phyloP scores from a whole-genome alignment of 139 green algal species.

The Picochlorum sp. region DNA sequence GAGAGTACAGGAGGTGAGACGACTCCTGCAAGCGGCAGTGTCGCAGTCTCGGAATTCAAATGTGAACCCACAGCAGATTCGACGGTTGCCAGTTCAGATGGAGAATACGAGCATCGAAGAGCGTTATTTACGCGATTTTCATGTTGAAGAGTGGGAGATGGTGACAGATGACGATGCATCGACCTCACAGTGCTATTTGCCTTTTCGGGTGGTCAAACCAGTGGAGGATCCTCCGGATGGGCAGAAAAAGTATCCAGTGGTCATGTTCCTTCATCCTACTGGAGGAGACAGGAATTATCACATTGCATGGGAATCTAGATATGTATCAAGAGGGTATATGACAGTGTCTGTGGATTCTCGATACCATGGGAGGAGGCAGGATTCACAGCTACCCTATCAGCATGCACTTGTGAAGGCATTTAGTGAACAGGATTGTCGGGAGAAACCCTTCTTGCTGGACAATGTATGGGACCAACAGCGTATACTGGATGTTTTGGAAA shows the following conservation, averaged over 20 bases:
- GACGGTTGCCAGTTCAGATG: too few species aligned
- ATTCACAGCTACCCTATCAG: constrained; percentile 30
- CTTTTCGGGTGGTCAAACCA: constrained; percentile 30
- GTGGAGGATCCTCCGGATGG: neutral
- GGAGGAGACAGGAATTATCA: constrained; percentile 33
- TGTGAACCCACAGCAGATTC: too few species aligned
- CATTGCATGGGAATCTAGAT: constrained; percentile 22
- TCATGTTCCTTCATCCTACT: constrained; percentile 41
- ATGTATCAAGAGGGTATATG: constrained; percentile 42
- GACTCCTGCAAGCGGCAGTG: too few species aligned
- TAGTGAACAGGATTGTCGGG: constrained; percentile 18
- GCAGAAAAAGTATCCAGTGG: constrained; percentile 11
- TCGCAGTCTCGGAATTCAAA: too few species aligned
- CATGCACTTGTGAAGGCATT: constrained; percentile 33
- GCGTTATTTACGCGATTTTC: neutral
- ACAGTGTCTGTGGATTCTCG: constrained; percentile 44
- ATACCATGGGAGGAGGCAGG: constrained; percentile 40
- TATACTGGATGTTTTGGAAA: constrained; percentile 52
- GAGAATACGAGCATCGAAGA: neutral
- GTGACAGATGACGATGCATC: constrained; percentile 6
- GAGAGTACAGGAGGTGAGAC: too few species aligned
- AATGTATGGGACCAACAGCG: constrained; percentile 61
- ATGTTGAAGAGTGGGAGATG: constrained; percentile 15
- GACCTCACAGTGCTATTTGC: constrained; percentile 42
- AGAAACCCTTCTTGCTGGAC: constrained; percentile 64